A percentile compares a stretch with the other conserved stretches of the same genome.
These are phyloP conservation scores for Penicillium paneum DNA, from an alignment of 2,329 filamentous ascomycete genomes.

Conservation along the genomic window DNA sequence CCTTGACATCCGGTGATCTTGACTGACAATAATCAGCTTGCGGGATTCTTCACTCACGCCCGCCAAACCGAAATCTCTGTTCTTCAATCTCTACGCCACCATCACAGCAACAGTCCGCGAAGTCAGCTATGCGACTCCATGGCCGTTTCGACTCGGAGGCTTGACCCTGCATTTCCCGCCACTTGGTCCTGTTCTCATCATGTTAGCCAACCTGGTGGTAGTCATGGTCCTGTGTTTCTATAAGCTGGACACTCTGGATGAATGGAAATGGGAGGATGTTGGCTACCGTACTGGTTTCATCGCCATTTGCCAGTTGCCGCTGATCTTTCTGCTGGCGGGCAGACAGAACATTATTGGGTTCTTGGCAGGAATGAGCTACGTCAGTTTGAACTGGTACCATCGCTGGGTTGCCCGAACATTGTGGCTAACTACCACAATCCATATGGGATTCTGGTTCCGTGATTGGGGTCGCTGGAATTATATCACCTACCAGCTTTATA, in stretches of 20 bases:
- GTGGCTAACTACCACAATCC: constrained; percentile 53
- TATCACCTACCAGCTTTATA: constrained; percentile 47
- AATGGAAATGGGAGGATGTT: constrained; percentile 54
- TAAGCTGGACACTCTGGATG: constrained; percentile 49
- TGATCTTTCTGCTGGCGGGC: constrained; percentile 56
- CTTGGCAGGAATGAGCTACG: constrained; percentile 49
- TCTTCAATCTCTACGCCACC: constrained; percentile 51
- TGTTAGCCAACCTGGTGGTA: constrained; percentile 47
- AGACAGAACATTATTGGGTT: constrained; percentile 55
- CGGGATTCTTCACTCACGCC: constrained; percentile 44
- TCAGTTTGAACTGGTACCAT: constrained; percentile 53
- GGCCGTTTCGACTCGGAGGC: constrained; percentile 33
- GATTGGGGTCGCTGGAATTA: constrained; percentile 53
- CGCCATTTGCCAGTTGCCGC: constrained; percentile 52
- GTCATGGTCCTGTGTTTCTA: constrained; percentile 57
- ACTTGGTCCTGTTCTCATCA: constrained; percentile 37
- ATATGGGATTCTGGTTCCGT: constrained; percentile 54
- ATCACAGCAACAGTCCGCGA: constrained; percentile 55
- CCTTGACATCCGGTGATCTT: background rate
- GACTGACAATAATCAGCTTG: constrained; percentile 37
- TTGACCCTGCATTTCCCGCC: constrained; percentile 39
- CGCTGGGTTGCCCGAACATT: constrained; percentile 52
- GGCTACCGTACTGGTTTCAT: constrained; percentile 56
- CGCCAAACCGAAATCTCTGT: constrained; percentile 52
- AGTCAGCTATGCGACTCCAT: constrained; percentile 47